Evolutionary conservation across 163 green algal species (phyloP).

Genomic region (Botryococcus braunii): DNA sequence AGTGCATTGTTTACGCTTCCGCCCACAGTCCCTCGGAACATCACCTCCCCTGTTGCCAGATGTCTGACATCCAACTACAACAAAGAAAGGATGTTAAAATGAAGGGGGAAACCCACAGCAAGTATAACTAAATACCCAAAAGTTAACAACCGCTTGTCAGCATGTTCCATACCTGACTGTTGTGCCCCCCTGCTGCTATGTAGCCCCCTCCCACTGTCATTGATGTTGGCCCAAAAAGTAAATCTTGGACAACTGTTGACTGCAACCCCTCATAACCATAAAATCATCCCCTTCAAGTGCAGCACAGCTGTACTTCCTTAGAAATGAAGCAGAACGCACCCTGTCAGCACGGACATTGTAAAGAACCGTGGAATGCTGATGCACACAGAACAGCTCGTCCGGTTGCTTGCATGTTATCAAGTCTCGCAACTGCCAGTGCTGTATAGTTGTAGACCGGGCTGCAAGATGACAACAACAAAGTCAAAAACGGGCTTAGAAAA

Average conservation of each 20-base stretch:
- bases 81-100: neutral
- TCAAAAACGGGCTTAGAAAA: neutral
- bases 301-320: too few species aligned
- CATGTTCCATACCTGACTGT: conserved; percentile 28
- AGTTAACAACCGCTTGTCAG: neutral
- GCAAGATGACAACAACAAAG: neutral
- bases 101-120: neutral
- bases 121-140: neutral
- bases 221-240: conserved; percentile 52
- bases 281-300: too few species aligned
- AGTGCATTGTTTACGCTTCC: conserved; percentile 74
- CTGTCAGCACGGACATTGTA: conserved; percentile 20
- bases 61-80: conserved; percentile 31
- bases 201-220: conserved; percentile 51
- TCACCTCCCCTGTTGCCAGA: conserved; percentile 13
- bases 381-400: conserved; percentile 46
- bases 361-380: conserved; percentile 32
- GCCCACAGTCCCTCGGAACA: conserved; percentile 34
- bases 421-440: conserved; percentile 80
- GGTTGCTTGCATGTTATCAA: conserved; percentile 50
- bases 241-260: conserved; percentile 26
- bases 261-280: too few species aligned
- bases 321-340: neutral
- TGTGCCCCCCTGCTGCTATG: conserved; percentile 52
- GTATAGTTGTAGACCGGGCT: conserved; percentile 43